These are phyloP conservation scores for Volvox africanus DNA, from an alignment of 139 green algal genomes.

Conservation along the genomic window DNA sequence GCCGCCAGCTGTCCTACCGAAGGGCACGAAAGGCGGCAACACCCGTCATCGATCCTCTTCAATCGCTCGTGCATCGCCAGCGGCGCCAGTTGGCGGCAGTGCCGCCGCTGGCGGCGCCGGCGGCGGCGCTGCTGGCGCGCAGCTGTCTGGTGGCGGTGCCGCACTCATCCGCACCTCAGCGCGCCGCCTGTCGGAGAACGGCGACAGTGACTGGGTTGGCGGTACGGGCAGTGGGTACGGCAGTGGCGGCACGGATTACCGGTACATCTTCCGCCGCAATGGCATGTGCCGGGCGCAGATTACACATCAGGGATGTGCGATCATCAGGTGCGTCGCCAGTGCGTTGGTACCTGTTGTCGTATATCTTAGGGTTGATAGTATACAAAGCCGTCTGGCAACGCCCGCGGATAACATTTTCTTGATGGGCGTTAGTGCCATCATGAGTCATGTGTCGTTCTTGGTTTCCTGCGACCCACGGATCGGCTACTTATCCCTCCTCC, in stretches of 20 bases:
- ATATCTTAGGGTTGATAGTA: too few relatives aligned
- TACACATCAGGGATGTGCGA: conserved; percentile 42
- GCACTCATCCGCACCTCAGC: neutral
- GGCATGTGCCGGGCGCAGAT: conserved; percentile 50
- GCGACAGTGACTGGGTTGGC: conserved; percentile 20
- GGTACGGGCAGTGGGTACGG: neutral
- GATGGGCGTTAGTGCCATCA: too few relatives aligned
- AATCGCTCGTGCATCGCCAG: neutral
- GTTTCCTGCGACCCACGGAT: too few relatives aligned
- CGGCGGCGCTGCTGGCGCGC: neutral
- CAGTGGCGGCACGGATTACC: conserved; percentile 27
- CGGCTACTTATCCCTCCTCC: neutral
- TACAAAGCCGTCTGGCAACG: too few relatives aligned
- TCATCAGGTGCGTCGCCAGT: conserved; percentile 31
- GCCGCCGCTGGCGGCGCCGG: neutral
- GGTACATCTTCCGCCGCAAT: conserved; percentile 46
- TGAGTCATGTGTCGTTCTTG: too few relatives aligned
- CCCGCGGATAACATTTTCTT: too few relatives aligned
- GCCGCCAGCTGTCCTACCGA: conserved; percentile 16
- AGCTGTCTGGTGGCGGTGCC: neutral
- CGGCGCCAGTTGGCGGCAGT: neutral
- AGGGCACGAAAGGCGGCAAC: neutral
- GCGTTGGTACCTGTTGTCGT: too few relatives aligned
- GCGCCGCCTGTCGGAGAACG: conserved; percentile 3
- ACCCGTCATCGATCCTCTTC: neutral